Evolutionary conservation across 768 basidiomycete genomes (phyloP).

Genomic region (Auricularia auricula-judae): DNA sequence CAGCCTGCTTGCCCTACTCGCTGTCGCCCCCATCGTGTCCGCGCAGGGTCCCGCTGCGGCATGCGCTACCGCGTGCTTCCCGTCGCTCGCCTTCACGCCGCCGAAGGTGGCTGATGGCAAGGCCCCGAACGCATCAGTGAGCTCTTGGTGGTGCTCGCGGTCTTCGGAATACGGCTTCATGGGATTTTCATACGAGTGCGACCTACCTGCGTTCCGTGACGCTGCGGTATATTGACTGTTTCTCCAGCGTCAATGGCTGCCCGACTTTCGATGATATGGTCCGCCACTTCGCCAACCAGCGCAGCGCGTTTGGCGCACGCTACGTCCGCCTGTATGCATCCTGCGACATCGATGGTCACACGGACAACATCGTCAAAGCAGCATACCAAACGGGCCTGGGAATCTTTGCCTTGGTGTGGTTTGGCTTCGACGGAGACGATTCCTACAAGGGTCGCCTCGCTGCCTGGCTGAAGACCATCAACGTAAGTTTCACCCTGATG

Average conservation of each 20-base stretch:
- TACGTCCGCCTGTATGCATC: conserved; percentile 7
- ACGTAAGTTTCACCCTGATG: neutral
- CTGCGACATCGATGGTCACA: conserved; percentile 4
- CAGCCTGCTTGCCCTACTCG: neutral
- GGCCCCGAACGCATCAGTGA: neutral
- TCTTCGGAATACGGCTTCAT: neutral
- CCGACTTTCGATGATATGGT: neutral
- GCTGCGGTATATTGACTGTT: neutral
- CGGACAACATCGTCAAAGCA: conserved; percentile 2
- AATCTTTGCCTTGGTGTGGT: conserved; percentile 6
- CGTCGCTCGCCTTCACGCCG: neutral
- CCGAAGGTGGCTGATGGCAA: neutral
- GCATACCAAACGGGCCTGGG: conserved; percentile 3
- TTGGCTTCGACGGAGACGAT: conserved; percentile 5
- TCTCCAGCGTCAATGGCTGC: neutral
- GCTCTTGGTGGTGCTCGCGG: neutral
- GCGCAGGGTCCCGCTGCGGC: neutral
- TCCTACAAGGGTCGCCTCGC: conserved; percentile 1
- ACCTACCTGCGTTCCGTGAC: neutral
- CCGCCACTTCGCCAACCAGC: conserved; percentile 5
- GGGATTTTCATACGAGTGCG: neutral
- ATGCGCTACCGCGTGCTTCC: neutral
- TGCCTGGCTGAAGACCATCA: conserved; percentile 4
- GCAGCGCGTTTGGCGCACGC: conserved; percentile 4
- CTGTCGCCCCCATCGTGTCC: neutral